Percentiles rank a stretch among this genome's conserved stretches.
phyloP scores from a whole-genome alignment of 805 yeast species.

The Zygosaccharomyces bailii region DNA sequence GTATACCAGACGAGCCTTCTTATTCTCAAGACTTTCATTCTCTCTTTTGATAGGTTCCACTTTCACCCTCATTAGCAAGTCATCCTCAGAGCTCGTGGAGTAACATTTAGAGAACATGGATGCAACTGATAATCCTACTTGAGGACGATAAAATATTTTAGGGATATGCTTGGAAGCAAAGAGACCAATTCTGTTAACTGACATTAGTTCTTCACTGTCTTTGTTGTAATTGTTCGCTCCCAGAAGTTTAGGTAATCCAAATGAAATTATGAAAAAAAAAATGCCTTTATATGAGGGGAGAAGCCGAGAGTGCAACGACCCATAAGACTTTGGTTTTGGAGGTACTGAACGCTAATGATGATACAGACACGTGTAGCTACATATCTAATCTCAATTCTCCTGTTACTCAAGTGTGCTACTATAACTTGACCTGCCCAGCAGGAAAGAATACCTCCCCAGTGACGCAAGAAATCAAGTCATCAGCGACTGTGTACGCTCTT shows the following conservation, averaged over 20 bases:
- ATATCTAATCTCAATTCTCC: neutral
- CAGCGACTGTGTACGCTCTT: slow-evolving; percentile 83
- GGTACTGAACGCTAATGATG: neutral
- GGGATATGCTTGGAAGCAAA: neutral
- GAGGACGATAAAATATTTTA: neutral
- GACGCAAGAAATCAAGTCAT: slow-evolving; percentile 78
- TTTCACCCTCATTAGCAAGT: slow-evolving; percentile 48
- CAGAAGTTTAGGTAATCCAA: neutral
- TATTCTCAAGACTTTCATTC: slow-evolving; percentile 67
- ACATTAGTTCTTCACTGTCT: slow-evolving; percentile 3
- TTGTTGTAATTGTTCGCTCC: neutral
- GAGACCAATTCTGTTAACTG: neutral
- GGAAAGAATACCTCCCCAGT: slow-evolving; percentile 59
- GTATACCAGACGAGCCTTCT: slow-evolving; percentile 83
- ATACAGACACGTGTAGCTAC: neutral
- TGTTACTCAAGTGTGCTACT: neutral
- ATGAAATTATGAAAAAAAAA: neutral
- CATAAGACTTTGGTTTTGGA: neutral
- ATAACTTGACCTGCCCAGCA: slow-evolving; percentile 15
- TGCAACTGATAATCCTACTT: neutral
- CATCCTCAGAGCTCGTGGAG: slow-evolving; percentile 26
- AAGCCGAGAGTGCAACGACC: neutral
- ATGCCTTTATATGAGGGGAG: neutral
- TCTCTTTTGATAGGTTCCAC: slow-evolving; percentile 77
- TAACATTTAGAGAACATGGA: slow-evolving; percentile 2